These are phyloP conservation scores for Vitis rupestris DNA, from an alignment of 164 flowering plant species.

Conservation along the genomic window DNA sequence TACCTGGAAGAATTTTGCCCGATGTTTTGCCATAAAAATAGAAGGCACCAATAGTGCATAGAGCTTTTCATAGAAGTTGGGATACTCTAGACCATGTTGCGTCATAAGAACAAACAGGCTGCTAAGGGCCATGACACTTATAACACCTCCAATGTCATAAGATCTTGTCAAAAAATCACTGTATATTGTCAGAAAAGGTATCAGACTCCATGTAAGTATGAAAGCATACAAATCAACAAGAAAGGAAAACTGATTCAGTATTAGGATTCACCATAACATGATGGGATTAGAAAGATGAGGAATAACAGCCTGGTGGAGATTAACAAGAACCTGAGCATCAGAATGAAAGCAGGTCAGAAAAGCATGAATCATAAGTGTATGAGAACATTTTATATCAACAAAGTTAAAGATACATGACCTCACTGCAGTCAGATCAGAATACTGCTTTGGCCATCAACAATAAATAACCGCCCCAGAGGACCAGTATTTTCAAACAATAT, in stretches of 20 bases:
- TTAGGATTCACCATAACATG: constrained; percentile 56
- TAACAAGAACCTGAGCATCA: constrained; percentile 71
- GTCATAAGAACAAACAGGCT: constrained; percentile 89
- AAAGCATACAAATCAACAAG: background rate
- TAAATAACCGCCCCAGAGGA: no score
- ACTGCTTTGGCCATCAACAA: no score
- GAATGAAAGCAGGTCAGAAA: constrained; percentile 1
- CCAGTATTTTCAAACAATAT: no score
- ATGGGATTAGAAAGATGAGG: constrained; percentile 79
- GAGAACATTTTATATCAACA: background rate
- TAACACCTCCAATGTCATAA: constrained; percentile 94
- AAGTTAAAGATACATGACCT: background rate
- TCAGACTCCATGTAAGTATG: constrained; percentile 10
- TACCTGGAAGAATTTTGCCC: constrained; percentile 90
- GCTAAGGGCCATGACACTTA: constrained; percentile 97
- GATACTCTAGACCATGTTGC: constrained; percentile 87
- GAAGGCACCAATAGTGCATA: constrained; percentile 81
- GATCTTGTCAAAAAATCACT: constrained; percentile 96
- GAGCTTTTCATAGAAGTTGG: constrained; percentile 89
- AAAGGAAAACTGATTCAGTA: background rate
- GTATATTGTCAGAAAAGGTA: constrained; percentile 29
- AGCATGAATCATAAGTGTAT: background rate
- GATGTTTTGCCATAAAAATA: constrained; percentile 82
- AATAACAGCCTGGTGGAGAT: constrained; percentile 73
- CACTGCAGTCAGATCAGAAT: no score